Base-by-base conservation (phyloP, 129 eudicot genomes). In the Pulicaria dysenterica region DNA sequence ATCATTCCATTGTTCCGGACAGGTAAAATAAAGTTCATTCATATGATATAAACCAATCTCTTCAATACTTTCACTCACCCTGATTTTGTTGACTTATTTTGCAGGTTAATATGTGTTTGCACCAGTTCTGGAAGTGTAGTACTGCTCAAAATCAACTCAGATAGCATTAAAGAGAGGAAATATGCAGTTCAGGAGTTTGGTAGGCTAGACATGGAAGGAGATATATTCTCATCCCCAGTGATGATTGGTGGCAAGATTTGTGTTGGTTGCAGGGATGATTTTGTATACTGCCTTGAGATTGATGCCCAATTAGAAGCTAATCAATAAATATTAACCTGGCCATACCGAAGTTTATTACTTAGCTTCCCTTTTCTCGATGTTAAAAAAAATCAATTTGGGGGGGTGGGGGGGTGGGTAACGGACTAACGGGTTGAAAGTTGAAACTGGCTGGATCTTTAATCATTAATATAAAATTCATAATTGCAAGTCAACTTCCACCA, bases 221-320 rank as follows among this genome's bases (percentile, higher is more conserved):
- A 82, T 60, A 77, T 94, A 69, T 94, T 94, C 76, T 94, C 98
- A 13, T 94, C 98, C 0, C 98, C 98, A 0, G 89, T 94, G 58
- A 88, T 94, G 96, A 89, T 87, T 55, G 91, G 86, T 55, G 96
- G 97, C 73, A 74, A 72, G 74, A 74, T 94, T 73, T 90, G 85
- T 69, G 87, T 94, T 39, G 98, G 98, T 67, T 87, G 95, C 69
- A 87, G 98, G 74, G 93, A 94, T 79, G 91, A 94, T 75, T 80
- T 82, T 79, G 77, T 94, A 69, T 85, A 86, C 57, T 84, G 98
- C 70, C 60, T 90, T 69, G 72, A 65, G 73, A 64, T 87, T 14
- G 72, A 62, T 24, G 31, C 31, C 31, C 31, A 24, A 24, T 24
- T 24, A 24, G 31, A 24, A 24, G 31, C 31, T 24, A 24, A 24